Evolutionary conservation across 805 yeast species (phyloP), one percentile per base, ranked within the genome.

Genomic region (Starmerella riodocensis): DNA sequence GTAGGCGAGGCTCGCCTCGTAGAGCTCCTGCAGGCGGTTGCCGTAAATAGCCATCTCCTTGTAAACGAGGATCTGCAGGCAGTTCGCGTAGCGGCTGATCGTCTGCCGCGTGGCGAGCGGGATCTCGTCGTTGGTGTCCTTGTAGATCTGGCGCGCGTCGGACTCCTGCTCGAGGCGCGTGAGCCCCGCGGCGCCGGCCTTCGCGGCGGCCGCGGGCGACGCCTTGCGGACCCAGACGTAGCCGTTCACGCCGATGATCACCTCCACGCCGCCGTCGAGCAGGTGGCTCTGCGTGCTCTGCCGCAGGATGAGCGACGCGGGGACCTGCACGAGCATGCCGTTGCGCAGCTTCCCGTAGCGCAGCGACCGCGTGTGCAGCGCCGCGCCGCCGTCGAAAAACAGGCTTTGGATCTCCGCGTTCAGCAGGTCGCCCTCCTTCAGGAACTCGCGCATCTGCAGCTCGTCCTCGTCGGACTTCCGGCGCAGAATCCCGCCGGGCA

Each of bases 401-500:
- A 86, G 65, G 13, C 82, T 76, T 62, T 93, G 98, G 14, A 91
- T 94, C 60, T 91, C 99, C 31, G 96, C 94, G 56, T 91, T 91
- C 43, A 91, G 66, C 45, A 93, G 66, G 59, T 91, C 98, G 13
- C 98, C 98, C 55, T 93, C 99, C 56, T 91, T 91, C 51, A 91
- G 64, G 53, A 86, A 83, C 50, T 72, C 74, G 53, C 98, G 72
- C 99, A 93, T 91, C 56, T 88, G 94, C 48, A 91, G 67, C 62
- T 91, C 98, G 63, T 91, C 99, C 48, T 80, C 76, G 56, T 93
- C 98, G 25, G 86, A 76, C 58, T 93, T 91, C 54, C 98, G 72
- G 60, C 98, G 73, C 52, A 91, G 64, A 2, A 91, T 81, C 40
- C 99, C 99, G 39, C 99, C 98, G 2, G 99, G 99, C 46, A 91